phyloP scores from a whole-genome alignment of 106 monocot genomes.

The Vanilla planifolia region DNA sequence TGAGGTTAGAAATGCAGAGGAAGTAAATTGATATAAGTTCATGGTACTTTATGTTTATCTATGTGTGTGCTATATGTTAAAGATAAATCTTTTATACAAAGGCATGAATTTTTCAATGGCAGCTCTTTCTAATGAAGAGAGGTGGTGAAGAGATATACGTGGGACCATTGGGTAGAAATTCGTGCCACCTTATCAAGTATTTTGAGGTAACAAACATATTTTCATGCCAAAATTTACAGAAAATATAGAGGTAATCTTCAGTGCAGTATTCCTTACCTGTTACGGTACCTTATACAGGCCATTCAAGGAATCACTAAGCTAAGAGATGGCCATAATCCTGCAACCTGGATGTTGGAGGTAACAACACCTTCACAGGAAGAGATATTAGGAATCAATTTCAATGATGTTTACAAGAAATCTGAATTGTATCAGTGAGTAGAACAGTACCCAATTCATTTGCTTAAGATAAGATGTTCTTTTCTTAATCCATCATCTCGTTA shows the following conservation, averaged over 20 bases:
- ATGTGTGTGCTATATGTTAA: not conserved
- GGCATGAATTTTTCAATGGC: not conserved
- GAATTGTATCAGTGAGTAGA: constrained; percentile 9
- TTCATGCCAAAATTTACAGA: not conserved
- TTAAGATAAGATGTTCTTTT: not conserved
- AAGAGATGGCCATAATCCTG: constrained; percentile 7
- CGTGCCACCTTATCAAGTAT: constrained; percentile 12
- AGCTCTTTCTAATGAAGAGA: constrained; percentile 13
- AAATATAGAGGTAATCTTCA: not conserved
- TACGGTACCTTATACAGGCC: not conserved
- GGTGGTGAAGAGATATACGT: constrained; percentile 19
- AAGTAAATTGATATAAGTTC: not conserved
- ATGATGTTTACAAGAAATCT: constrained; percentile 6
- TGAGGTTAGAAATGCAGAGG: constrained; percentile 8
- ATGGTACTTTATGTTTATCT: too few relatives aligned
- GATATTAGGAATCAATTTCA: constrained; percentile 1
- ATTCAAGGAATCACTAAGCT: constrained; percentile 9
- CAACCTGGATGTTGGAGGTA: constrained; percentile 13
- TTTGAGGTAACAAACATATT: constrained; percentile 14
- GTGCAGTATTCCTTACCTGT: not conserved
- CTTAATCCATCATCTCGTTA: not conserved
- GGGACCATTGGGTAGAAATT: constrained; percentile 8
- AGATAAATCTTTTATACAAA: not conserved
- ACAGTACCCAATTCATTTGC: not conserved
- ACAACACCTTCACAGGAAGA: constrained; percentile 7